Base-by-base conservation (phyloP, 2,329 filamentous ascomycete species). In the Pseudocercospora pini-densiflorae region DNA sequence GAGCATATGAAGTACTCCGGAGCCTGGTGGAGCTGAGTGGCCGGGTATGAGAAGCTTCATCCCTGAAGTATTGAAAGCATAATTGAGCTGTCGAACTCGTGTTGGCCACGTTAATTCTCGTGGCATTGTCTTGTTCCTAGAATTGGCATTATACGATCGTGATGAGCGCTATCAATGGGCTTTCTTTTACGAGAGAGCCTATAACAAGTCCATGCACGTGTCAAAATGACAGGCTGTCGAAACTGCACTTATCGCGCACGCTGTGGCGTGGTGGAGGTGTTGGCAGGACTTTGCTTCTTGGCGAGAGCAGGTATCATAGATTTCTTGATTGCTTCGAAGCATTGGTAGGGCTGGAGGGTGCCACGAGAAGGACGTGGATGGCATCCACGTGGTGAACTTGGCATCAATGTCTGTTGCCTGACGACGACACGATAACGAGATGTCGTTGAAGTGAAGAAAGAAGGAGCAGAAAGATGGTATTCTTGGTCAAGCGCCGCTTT, bases 91-190 rank as follows among this genome's bases (percentile, higher is more conserved):
- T 3, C 23, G 47, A 51, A 21, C 47, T 51, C 47, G 47, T 51
- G 47, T 51, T 19, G 21, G 47, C 47, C 47, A 51, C 47, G 21
- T 51, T 51, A 21, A 5, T 51, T 51, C 10, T 51, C 47, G 19
- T 51, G 47, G 47, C 47, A 51, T 51, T 51, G n/a, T 19, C 47
- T 19, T 51, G 47, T 51, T 51, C 47, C 47, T 24, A 51, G n/a
- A 51, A 21, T 24, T 51, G 47, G 47, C 47, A 51, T 12, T 12
- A n/a, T 12, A 4, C 23, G 10, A 24, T 12, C n/a, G n/a, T 21
- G 47, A 19, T 8, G 47, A 51, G 21, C 23, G 47, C 47, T 12
- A 19, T 51, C 47, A 24, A 1, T 1, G 19, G 24, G 47, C 4
- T 27, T 21, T 51, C n/a, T 23, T 51, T 51, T 51, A 51, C 47